Evolutionary conservation across 2,329 filamentous ascomycete species (phyloP), one percentile per base, ranked within the genome.

Genomic region (Fusarium sp.): DNA sequence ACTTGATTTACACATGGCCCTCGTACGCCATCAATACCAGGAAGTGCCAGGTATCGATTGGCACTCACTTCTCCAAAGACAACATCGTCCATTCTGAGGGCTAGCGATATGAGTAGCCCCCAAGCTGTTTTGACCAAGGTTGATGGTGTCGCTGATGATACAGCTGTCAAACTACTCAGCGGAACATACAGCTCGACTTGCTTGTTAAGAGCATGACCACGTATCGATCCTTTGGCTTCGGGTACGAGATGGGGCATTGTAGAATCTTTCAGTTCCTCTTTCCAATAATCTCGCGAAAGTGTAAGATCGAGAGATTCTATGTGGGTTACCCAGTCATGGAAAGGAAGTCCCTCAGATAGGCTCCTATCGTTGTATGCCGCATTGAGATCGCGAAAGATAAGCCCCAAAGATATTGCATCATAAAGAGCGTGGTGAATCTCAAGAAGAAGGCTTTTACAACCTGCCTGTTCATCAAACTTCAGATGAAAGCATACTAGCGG

Each of bases 1-100:
- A 52, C 20, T 11, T 35, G 27, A 10, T 52, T 52, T 6, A 52
- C 27, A 9, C 49, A 52, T 13, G 49, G 49, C 9, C 49, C 49
- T 17, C 11, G 17, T 8, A 52, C 39, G 9, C 20, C 9, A 6
- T 20, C 20, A 27, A 35, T 33, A 5, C 20, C 21, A 15, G 20
- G 11, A 15, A 18, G n/a, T 7, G 11, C n/a, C 20, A 40, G 11
- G 23, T 31, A 52, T 4, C 49, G 39, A 13, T 52, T 52, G 17
- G 39, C 49, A 17, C 21, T 36, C 5, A 52, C 25, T 15, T 35
- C 29, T n/a, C 39, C 39, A 25, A 52, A 52, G 6, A 43, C 29
- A 3, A 23, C 18, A 21, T 52, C 49, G 2, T 52, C 14, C 21
- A 13, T 33, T 2, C 13, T 21, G 2, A 52, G 10, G 11, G 27